These are phyloP conservation scores for Termitomyces sp. DNA, from an alignment of 1,284 basidiomycete genomes.

Conservation along the genomic window DNA sequence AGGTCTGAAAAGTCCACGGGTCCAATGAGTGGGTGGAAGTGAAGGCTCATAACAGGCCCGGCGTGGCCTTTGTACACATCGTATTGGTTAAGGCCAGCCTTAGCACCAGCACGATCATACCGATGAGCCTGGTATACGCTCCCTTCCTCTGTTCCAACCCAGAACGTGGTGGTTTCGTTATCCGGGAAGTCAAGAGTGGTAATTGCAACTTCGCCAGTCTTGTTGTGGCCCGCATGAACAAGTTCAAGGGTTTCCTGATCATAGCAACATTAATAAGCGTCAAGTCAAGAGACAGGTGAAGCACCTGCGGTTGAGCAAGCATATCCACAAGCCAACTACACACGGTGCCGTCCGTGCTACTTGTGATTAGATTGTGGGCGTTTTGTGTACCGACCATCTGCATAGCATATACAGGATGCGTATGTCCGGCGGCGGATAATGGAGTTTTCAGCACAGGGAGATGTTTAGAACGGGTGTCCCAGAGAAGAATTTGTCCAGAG, in stretches of 20 bases:
- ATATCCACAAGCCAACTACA: conserved; percentile 99
- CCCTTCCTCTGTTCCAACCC: conserved; percentile 97
- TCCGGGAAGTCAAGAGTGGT: conserved; percentile 90
- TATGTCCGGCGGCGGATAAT: conserved; percentile 90
- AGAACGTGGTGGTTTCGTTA: conserved; percentile 93
- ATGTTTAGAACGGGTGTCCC: conserved; percentile 98
- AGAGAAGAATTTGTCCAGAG: conserved; percentile 95
- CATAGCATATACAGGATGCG: conserved; percentile 97
- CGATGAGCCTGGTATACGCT: conserved; percentile 93
- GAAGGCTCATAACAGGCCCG: conserved; percentile 88
- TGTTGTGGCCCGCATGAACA: conserved; percentile 81
- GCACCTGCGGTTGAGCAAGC: conserved; percentile 92
- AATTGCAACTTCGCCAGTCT: conserved; percentile 93
- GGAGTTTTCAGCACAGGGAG: conserved; percentile 96
- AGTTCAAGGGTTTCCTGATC: conserved; percentile 87
- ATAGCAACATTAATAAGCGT: background rate
- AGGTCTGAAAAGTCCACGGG: conserved; percentile 93
- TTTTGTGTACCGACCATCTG: conserved; percentile 98
- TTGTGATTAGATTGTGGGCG: conserved; percentile 94
- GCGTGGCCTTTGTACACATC: conserved; percentile 91
- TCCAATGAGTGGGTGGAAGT: conserved; percentile 91
- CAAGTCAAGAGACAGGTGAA: conserved; percentile 15
- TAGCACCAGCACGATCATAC: conserved; percentile 93
- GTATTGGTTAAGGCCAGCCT: conserved; percentile 88
- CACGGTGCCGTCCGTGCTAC: conserved; percentile 92